phyloP scores from a whole-genome alignment of 768 basidiomycete species.

The Lepiota venenata region DNA sequence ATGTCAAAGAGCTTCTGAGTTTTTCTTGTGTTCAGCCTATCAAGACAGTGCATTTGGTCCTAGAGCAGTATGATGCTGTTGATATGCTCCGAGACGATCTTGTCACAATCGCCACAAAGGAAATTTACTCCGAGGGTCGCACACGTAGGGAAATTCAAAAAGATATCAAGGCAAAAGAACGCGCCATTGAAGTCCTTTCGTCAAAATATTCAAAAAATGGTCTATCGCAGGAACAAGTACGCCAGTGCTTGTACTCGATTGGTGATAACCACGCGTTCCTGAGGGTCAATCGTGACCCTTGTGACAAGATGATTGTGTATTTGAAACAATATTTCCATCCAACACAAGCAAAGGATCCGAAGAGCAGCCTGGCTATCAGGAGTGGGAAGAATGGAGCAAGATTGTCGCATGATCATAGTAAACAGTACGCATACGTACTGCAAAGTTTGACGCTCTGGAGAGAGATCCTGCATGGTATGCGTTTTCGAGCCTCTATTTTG shows the following conservation, averaged over 20 bases:
- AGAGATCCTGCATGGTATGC: conserved; percentile 77
- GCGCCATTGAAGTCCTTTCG: conserved; percentile 76
- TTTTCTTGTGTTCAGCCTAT: conserved; percentile 81
- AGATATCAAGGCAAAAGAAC: conserved; percentile 82
- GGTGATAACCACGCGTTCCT: conserved; percentile 91
- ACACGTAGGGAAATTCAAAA: conserved; percentile 75
- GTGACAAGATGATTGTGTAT: conserved; percentile 78
- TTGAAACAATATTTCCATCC: conserved; percentile 78
- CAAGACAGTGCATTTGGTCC: conserved; percentile 64
- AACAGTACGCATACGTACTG: conserved; percentile 82
- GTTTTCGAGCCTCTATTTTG: neutral
- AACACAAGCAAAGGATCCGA: conserved; percentile 59
- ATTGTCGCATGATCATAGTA: conserved; percentile 79
- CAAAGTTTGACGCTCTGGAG: conserved; percentile 87
- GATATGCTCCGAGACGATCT: conserved; percentile 76
- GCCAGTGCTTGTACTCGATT: conserved; percentile 83
- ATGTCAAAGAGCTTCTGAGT: conserved; percentile 74
- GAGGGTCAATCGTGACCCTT: conserved; percentile 83
- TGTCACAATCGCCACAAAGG: conserved; percentile 72
- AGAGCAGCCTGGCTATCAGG: conserved; percentile 72
- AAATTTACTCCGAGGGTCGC: conserved; percentile 74
- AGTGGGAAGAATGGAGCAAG: conserved; percentile 80
- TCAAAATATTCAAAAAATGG: conserved; percentile 55
- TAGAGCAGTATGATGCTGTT: conserved; percentile 62
- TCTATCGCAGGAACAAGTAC: conserved; percentile 61